Base-by-base conservation (phyloP, 805 yeast species). In the Komagataella ulmi region DNA sequence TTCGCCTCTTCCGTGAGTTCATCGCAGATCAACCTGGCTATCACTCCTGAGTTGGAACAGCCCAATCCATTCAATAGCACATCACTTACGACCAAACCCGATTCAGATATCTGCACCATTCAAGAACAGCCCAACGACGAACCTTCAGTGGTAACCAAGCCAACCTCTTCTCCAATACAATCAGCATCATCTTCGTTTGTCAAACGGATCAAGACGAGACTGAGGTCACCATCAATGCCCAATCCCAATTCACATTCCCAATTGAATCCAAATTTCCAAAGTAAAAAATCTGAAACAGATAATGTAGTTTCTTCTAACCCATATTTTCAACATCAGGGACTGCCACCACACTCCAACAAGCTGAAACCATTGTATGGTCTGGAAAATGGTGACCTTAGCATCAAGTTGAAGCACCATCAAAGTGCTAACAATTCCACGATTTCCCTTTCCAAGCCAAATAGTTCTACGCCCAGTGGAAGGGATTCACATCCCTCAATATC, bases 311-410 rank as follows among this genome's bases (percentile, higher is more conserved):
- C 48, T n/a, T 65, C 70, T 14, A 77, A 73, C 59, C 75, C 77
- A 21, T 79, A 79, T 60, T 79, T 79, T 62, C 75, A 73, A 4
- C 78, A 75, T 57, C 83, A 79, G 56, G 83, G 84, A 1, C 60
- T 75, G 7, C 83, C 84, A 3, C 80, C 80, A 2, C 83, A 79
- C 56, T 30, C 40, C 12, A 30, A 30, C 40, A 30, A 30, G 14
- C 14, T 30, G 40, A 30, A 30, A 30, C 40, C 40, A 12, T 30
- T 30, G 40, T 30, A 30, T 10, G 51, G 50, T 18, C 23, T 48
- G 17, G 53, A 54, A 19, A 50, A 44, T 8, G 48, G 46, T n/a
- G 48, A 52, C 48, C 61, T 58, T 53, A 58, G 59, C 47, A 63
- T 64, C 21, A 63, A 63, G 17, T 50, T 64, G 52, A 62, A 62